These are phyloP conservation scores for Aspergillus versicolor DNA, from an alignment of 2,329 filamentous ascomycete species.

Conservation along the genomic window DNA sequence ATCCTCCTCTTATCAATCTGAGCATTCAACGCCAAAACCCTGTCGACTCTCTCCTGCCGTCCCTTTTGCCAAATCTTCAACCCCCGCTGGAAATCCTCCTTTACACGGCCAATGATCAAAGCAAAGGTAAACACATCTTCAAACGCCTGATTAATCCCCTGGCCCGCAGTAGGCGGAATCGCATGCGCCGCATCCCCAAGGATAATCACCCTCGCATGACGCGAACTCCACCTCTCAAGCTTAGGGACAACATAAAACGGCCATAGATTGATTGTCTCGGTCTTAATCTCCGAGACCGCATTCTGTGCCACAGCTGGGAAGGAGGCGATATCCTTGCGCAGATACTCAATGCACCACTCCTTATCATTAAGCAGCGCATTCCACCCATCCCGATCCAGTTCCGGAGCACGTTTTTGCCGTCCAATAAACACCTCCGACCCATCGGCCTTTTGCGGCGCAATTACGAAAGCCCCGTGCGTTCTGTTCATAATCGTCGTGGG, in stretches of 20 bases:
- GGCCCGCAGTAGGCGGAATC: constrained; percentile 59
- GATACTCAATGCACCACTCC: constrained; percentile 36
- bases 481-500: constrained; percentile 47
- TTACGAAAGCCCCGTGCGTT: constrained; percentile 49
- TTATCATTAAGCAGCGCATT: constrained; percentile 42
- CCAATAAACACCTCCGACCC: constrained; percentile 53
- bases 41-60: constrained; percentile 50
- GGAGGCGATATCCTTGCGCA: constrained; percentile 33
- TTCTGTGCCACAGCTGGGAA: constrained; percentile 39
- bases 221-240: constrained; percentile 47
- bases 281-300: constrained; percentile 37
- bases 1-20: no score
- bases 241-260: constrained; percentile 52
- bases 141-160: constrained; percentile 59
- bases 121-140: constrained; percentile 53
- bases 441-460: constrained; percentile 46
- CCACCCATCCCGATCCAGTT: constrained; percentile 46
- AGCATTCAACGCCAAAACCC: neutral
- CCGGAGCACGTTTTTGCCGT: constrained; percentile 41
- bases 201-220: constrained; percentile 42
- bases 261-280: constrained; percentile 47
- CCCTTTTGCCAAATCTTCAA: constrained; percentile 49
- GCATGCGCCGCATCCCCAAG: constrained; percentile 65
- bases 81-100: constrained; percentile 23
- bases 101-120: neutral